These are phyloP conservation scores for Uronychia setigera DNA, from an alignment of 73 alveolate genomes.

Conservation along the genomic window DNA sequence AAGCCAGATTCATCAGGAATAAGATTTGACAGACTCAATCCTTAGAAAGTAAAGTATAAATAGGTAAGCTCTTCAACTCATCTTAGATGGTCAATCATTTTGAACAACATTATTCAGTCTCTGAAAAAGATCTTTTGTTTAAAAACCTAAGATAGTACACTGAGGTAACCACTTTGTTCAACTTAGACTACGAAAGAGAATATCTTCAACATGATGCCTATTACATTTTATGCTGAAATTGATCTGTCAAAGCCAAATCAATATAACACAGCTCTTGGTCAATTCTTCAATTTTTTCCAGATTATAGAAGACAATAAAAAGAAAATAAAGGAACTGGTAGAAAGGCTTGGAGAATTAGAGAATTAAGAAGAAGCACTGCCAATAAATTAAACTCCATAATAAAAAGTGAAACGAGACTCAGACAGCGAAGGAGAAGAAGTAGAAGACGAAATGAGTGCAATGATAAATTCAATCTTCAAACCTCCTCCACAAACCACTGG, in stretches of 20 bases:
- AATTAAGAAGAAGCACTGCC: neutral
- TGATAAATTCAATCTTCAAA: neutral
- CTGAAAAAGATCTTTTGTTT: slow-evolving; percentile 90
- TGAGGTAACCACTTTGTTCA: slow-evolving; percentile 64
- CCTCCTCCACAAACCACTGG: neutral
- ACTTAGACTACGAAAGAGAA: no score
- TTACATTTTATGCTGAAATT: slow-evolving; percentile 67
- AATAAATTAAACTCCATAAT: no score
- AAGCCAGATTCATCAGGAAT: slow-evolving; percentile 78
- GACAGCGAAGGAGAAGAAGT: neutral
- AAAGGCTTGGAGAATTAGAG: neutral
- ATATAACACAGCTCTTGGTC: slow-evolving; percentile 4
- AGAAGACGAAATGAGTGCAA: neutral
- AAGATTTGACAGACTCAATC: slow-evolving; percentile 73
- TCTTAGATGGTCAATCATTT: slow-evolving; percentile 95
- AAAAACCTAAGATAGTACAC: slow-evolving; percentile 75
- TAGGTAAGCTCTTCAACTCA: no score
- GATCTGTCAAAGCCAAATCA: slow-evolving; percentile 32
- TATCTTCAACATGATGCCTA: slow-evolving; percentile 83
- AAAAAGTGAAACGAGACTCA: neutral
- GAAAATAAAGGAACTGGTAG: slow-evolving; percentile 8
- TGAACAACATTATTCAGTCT: slow-evolving; percentile 88
- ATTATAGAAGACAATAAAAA: slow-evolving; percentile 39
- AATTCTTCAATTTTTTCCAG: slow-evolving; percentile 31
- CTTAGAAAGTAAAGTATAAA: slow-evolving; percentile 55